Base-by-base conservation (phyloP, 129 eudicot genomes). In the Heracleum sosnowskyi region DNA sequence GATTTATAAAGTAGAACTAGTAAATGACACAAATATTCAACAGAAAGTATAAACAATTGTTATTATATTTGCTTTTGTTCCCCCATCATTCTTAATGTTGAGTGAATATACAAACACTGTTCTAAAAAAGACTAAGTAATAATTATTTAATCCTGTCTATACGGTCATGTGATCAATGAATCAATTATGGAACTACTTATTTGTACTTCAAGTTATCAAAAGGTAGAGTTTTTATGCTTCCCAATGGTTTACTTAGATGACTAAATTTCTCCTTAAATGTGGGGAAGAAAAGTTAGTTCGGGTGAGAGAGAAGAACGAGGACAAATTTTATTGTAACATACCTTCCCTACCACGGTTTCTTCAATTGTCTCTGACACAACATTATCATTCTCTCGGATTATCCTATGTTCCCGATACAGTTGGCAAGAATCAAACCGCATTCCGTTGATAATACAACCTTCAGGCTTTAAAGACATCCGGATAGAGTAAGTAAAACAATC, bases 321-420 rank as follows among this genome's bases (percentile, higher is more conserved):
- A n/a, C 26, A 62, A n/a, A 29, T 24, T 62, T 9, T 24, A 1
- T 64, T 31, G 4, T 4, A 64, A 64, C 37, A 35, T 72, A 93
- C 98, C 96, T 80, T 83, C 70, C 98, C 98, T 35, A 90, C 88
- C 22, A 95, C 97, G 34, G 91, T 97, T 85, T 95, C 97, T 55
- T 86, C 92, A 78, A 82, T 83, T 29, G 83, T 76, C 82, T 82
- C 83, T 22, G 74, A 76, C 29, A 85, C 84, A 70, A 91, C 78
- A 69, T 51, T 63, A 69, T 90, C 92, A 69, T 83, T 80, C 31
- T 79, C 82, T 28, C 88, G 88, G 78, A 95, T 87, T 80, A 84
- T 82, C 97, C 96, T 88, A 77, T 85, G 96, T 77, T 94, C 88
- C 90, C 92, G 81, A 66, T 88, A 85, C 31, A 95, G 85, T 77